A percentile compares a stretch with the other conserved stretches of the same genome.
These are phyloP conservation scores for Termitomyces sp. DNA, from an alignment of 768 basidiomycete genomes.

Conservation along the genomic window DNA sequence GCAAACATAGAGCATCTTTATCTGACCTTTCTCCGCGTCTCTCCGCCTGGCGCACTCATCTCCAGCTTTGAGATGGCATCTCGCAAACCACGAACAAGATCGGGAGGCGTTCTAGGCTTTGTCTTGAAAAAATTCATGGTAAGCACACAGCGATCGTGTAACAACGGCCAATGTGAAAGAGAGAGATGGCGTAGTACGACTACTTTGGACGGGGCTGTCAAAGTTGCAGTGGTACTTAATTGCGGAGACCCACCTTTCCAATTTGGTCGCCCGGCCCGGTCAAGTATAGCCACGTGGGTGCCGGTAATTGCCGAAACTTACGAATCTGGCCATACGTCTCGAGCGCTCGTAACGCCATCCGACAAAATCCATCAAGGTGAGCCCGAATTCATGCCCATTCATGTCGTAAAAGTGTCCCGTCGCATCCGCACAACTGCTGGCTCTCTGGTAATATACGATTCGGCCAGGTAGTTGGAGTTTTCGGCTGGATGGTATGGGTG, in stretches of 20 bases:
- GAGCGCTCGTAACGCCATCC: conserved; percentile 17
- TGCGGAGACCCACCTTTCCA: background rate
- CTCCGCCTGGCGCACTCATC: conserved; percentile 63
- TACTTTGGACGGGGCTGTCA: background rate
- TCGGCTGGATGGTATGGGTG: conserved; percentile 36
- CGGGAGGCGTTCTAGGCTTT: conserved; percentile 81
- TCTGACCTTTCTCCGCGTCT: conserved; percentile 74
- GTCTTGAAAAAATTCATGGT: conserved; percentile 95
- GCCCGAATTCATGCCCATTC: conserved; percentile 28
- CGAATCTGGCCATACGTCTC: conserved; percentile 6
- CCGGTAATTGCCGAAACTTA: conserved; percentile 16
- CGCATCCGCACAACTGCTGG: conserved; percentile 13
- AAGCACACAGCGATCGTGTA: background rate
- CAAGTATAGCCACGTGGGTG: conserved; percentile 5
- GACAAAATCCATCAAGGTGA: conserved; percentile 57
- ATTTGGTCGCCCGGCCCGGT: background rate
- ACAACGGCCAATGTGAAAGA: background rate
- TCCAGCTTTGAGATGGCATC: conserved; percentile 81
- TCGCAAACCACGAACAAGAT: conserved; percentile 75
- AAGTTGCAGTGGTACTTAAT: conserved; percentile 3
- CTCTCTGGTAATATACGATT: conserved; percentile 13
- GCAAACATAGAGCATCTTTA: background rate
- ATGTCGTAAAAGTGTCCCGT: conserved; percentile 7
- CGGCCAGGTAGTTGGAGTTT: conserved; percentile 14
- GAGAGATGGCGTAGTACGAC: conserved; percentile 4